Evolutionary conservation across 352 stramenopile species (phyloP).

Genomic region (Globisporangium apiculatum): DNA sequence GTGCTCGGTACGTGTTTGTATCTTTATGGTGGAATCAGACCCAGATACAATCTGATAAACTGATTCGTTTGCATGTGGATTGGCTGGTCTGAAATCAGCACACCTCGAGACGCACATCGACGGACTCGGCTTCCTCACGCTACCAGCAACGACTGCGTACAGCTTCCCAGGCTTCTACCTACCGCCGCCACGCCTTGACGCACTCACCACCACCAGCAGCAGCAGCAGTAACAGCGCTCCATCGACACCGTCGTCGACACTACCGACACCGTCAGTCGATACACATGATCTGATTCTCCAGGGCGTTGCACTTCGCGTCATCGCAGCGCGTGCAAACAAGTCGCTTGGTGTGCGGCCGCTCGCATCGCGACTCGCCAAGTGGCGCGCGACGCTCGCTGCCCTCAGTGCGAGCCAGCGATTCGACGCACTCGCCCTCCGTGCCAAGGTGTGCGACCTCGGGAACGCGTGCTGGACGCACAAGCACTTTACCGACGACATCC

Average conservation of each 20-base stretch:
- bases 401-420: conserved; percentile 36
- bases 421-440: conserved; percentile 52
- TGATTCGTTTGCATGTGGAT: neutral
- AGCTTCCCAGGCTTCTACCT: conserved; percentile 60
- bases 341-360: conserved; percentile 18
- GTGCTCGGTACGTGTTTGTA: conserved; percentile 36
- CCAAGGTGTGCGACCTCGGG: conserved; percentile 97
- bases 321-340: conserved; percentile 10
- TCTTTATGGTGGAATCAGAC: neutral
- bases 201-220: neutral
- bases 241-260: neutral
- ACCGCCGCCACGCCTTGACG: conserved; percentile 19
- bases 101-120: conserved; percentile 39
- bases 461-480: conserved; percentile 99
- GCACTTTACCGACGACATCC: conserved; percentile 99
- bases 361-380: conserved; percentile 26
- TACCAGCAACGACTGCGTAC: conserved; percentile 22
- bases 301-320: conserved; percentile 29
- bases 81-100: conserved; percentile 11
- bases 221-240: neutral
- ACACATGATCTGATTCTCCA: conserved; percentile 25
- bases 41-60: neutral
- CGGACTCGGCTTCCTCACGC: conserved; percentile 38
- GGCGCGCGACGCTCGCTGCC: conserved; percentile 29
- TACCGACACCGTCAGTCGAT: neutral